Conservation (phyloP, 176 grass and related monocot genomes). For the Sorghum bicolor region Sorghum_bicolor_NCBIv3 NC_012877.2:3579001-3579500, state of each 20-base stretch:
- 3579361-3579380: conserved; percentile 1
- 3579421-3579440: not conserved
- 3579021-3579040: conserved; percentile 63
- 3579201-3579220: not conserved
- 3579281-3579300: conserved; percentile 61
- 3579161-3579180: conserved; percentile 59
- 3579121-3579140: conserved; percentile 36
- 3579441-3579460: not conserved
- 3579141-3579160: conserved; percentile 56
- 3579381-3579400: not conserved
- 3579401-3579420: not conserved
- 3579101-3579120: conserved; percentile 24
- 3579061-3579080: conserved; percentile 42
- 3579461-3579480: not conserved
- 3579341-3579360: not conserved
- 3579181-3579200: conserved; percentile 64
- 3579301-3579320: conserved; percentile 47
- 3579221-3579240: conserved; percentile 48
- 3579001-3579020: conserved; percentile 97
- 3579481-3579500: conserved; percentile 24
- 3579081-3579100: conserved; percentile 61
- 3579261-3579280: conserved; percentile 87
- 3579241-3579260: conserved; percentile 94
- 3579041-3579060: conserved; percentile 44
- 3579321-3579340: conserved; percentile 44